Evolutionary conservation across 805 yeast genomes (phyloP).

Genomic region (Yamadazyma ubonensis): DNA sequence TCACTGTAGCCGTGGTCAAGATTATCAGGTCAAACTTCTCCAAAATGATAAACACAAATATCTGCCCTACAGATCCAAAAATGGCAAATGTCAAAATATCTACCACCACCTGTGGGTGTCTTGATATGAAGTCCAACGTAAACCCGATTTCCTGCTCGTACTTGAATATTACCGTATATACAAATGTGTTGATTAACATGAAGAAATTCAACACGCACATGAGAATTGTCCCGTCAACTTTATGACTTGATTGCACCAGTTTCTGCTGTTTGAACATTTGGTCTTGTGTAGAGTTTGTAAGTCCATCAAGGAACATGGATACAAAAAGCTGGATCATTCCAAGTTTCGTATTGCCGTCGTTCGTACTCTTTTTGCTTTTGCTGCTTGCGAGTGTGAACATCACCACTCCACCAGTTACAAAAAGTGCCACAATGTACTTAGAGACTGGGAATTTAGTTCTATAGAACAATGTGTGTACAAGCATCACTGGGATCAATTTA

Average conservation of each 20-base stretch:
- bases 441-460: slow-evolving; percentile 67
- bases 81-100: slow-evolving; percentile 68
- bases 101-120: slow-evolving; percentile 52
- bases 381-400: slow-evolving; percentile 59
- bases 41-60: slow-evolving; percentile 84
- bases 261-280: slow-evolving; percentile 57
- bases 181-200: slow-evolving; percentile 45
- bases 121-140: slow-evolving; percentile 45
- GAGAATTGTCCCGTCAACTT: slow-evolving; percentile 78
- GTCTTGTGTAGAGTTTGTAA: slow-evolving; percentile 93
- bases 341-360: slow-evolving; percentile 42
- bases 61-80: slow-evolving; percentile 89
- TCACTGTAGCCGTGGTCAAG: slow-evolving; percentile 89
- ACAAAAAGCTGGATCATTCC: slow-evolving; percentile 61
- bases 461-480: slow-evolving; percentile 72
- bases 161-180: slow-evolving; percentile 47
- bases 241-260: slow-evolving; percentile 13
- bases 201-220: slow-evolving; percentile 67
- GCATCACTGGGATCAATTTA: slow-evolving; percentile 91
- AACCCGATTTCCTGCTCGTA: slow-evolving; percentile 46
- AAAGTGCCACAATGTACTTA: slow-evolving; percentile 73
- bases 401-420: slow-evolving; percentile 83
- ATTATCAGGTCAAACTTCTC: slow-evolving; percentile 83
- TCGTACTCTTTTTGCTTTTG: slow-evolving; percentile 22
- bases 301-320: slow-evolving; percentile 82